These are phyloP conservation scores for Diaporthe capsici DNA, from an alignment of 2,329 filamentous ascomycete genomes.

Conservation along the genomic window DNA sequence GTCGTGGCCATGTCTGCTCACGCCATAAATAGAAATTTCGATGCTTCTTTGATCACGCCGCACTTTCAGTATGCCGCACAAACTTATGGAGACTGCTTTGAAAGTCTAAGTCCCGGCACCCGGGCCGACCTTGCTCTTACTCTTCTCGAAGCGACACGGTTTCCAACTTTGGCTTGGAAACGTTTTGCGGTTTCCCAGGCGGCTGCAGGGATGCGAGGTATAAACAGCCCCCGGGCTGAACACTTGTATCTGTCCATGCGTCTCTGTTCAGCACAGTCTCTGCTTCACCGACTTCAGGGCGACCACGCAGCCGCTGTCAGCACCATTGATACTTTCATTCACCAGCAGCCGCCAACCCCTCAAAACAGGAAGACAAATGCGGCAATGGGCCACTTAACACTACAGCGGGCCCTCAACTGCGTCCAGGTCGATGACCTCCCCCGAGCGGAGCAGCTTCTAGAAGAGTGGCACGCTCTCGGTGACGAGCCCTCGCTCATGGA, in stretches of 20 bases:
- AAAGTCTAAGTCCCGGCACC: background rate
- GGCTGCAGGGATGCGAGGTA: background rate
- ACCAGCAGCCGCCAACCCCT: background rate
- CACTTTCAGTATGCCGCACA: background rate
- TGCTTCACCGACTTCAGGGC: constrained; percentile 1
- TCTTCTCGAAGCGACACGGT: constrained; percentile 13
- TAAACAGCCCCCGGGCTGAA: background rate
- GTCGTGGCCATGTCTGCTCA: background rate
- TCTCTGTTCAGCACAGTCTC: background rate
- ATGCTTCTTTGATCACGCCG: background rate
- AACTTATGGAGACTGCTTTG: background rate
- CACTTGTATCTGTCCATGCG: background rate
- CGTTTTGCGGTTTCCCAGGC: background rate
- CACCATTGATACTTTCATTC: background rate
- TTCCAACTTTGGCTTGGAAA: background rate
- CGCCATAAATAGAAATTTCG: background rate
- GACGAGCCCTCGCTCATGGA: constrained; percentile 1
- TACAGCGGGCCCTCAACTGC: constrained; percentile 16
- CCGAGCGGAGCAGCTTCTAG: background rate
- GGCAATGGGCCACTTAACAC: background rate
- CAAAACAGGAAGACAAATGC: background rate
- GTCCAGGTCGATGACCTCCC: background rate
- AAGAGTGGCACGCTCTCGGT: background rate
- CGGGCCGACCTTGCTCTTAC: constrained; percentile 5
- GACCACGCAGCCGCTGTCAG: background rate